A percentile compares a stretch with the other conserved stretches of the same genome.
These are phyloP conservation scores for Sphenostylis stenocarpa DNA, from an alignment of 306 rosid species.

Conservation along the genomic window DNA sequence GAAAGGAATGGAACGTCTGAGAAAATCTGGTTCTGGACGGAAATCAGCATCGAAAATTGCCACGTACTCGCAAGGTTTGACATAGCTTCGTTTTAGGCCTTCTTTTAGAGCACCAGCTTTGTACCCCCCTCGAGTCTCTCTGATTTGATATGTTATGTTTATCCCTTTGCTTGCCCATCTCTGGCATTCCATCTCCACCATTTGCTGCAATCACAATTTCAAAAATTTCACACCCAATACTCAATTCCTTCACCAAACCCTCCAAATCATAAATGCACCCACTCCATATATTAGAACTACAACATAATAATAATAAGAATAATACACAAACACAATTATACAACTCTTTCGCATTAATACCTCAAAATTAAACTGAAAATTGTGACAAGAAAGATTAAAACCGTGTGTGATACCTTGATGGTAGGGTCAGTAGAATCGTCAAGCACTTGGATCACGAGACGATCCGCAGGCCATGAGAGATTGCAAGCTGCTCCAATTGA, in stretches of 20 bases:
- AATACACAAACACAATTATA: no score
- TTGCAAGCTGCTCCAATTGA: constrained; percentile 98
- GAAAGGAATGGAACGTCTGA: constrained; percentile 88
- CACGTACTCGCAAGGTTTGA: constrained; percentile 86
- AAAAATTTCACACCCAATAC: neutral
- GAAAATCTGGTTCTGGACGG: constrained; percentile 87
- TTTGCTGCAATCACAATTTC: constrained; percentile 55
- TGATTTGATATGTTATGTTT: constrained; percentile 81
- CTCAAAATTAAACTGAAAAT: neutral
- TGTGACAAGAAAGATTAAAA: neutral
- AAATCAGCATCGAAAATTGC: constrained; percentile 97
- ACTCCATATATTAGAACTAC: neutral
- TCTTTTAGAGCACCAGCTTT: constrained; percentile 97
- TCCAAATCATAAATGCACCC: constrained; percentile 27
- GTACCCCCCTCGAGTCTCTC: constrained; percentile 83
- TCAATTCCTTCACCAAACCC: neutral
- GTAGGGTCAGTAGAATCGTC: constrained; percentile 95
- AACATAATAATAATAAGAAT: no score
- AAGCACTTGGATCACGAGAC: constrained; percentile 95
- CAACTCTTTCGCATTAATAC: no score
- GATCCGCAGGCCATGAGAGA: constrained; percentile 96
- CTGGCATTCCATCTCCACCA: constrained; percentile 93
- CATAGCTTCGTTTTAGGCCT: constrained; percentile 87
- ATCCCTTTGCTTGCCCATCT: constrained; percentile 98
- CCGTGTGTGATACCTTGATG: constrained; percentile 54